Evolutionary conservation across 164 flowering plant species (phyloP).

Genomic region (Tinospora cordifolia): DNA sequence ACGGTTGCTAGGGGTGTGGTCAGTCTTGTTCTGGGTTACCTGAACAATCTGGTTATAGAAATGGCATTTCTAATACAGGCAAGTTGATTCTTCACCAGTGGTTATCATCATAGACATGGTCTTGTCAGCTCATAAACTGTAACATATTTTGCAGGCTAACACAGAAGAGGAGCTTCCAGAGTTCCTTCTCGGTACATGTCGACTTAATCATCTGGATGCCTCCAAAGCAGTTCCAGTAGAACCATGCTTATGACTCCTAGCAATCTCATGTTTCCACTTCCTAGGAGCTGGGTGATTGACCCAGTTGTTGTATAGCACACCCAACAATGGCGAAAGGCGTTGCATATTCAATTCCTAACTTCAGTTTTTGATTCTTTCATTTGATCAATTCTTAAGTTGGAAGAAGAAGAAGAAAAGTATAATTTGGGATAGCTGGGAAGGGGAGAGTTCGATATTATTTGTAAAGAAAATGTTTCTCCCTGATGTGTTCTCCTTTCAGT

Average conservation of each 20-base stretch:
- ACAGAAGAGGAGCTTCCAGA: constrained; percentile 84
- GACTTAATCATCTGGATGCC: constrained; percentile 65
- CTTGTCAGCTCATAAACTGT: neutral
- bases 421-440: constrained; percentile 6
- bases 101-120: neutral
- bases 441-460: neutral
- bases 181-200: constrained; percentile 76
- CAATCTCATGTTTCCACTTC: neutral
- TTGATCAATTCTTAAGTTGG: constrained; percentile 4
- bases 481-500: constrained; percentile 3
- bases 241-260: constrained; percentile 13
- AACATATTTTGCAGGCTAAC: constrained; percentile 48
- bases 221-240: constrained; percentile 44
- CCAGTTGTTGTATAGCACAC: neutral
- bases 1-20: constrained; percentile 91
- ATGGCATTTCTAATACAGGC: constrained; percentile 96
- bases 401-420: neutral
- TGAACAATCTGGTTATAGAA: constrained; percentile 80
- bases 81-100: constrained; percentile 9
- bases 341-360: constrained; percentile 1
- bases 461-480: constrained; percentile 9
- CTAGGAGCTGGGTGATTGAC: constrained; percentile 2
- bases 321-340: neutral
- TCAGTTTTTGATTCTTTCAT: constrained; percentile 17
- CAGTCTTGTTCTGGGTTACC: constrained; percentile 84